A percentile compares a stretch with the other conserved stretches of the same genome.
These are phyloP conservation scores for Ustilago crameri DNA, from an alignment of 1,284 basidiomycete genomes.

Conservation along the genomic window DNA sequence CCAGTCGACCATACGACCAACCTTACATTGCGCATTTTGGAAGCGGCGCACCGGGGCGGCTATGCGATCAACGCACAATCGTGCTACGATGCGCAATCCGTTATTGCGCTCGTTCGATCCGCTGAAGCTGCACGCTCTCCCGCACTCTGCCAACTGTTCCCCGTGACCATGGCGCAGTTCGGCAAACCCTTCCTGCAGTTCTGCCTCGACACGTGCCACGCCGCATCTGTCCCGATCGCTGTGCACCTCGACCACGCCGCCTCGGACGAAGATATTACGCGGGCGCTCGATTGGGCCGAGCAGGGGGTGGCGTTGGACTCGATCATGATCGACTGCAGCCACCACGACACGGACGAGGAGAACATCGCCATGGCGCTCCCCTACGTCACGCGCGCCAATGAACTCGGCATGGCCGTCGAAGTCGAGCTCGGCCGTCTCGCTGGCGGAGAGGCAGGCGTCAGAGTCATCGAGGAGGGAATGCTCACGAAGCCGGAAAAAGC, in stretches of 20 bases:
- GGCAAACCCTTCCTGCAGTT: slow-evolving; percentile 40
- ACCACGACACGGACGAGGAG: slow-evolving; percentile 46
- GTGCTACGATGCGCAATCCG: slow-evolving; percentile 44
- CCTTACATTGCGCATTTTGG: slow-evolving; percentile 39
- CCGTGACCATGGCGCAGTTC: slow-evolving; percentile 51
- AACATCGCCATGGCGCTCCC: slow-evolving; percentile 49
- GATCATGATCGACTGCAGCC: slow-evolving; percentile 53
- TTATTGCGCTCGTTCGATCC: slow-evolving; percentile 37
- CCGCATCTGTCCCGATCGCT: slow-evolving; percentile 39
- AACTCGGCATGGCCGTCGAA: slow-evolving; percentile 70
- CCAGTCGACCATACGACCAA: slow-evolving; percentile 31
- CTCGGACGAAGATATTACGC: slow-evolving; percentile 37
- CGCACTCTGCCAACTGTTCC: slow-evolving; percentile 43
- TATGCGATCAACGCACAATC: slow-evolving; percentile 49
- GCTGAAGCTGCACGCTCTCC: slow-evolving; percentile 38
- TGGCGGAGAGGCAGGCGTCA: slow-evolving; percentile 71
- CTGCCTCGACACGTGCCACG: slow-evolving; percentile 31
- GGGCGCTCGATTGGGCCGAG: slow-evolving; percentile 38
- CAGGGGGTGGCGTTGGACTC: slow-evolving; percentile 33
- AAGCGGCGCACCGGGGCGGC: slow-evolving; percentile 21
- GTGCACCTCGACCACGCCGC: slow-evolving; percentile 54
- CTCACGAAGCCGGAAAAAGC: slow-evolving; percentile 69
- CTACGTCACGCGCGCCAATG: slow-evolving; percentile 56
- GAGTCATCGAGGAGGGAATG: slow-evolving; percentile 70
- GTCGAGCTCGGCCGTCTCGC: slow-evolving; percentile 71